Percentiles rank a stretch among this genome's conserved stretches.
These are phyloP conservation scores for Barnettozyma siamensis DNA, from an alignment of 805 yeast species.

Conservation along the genomic window DNA sequence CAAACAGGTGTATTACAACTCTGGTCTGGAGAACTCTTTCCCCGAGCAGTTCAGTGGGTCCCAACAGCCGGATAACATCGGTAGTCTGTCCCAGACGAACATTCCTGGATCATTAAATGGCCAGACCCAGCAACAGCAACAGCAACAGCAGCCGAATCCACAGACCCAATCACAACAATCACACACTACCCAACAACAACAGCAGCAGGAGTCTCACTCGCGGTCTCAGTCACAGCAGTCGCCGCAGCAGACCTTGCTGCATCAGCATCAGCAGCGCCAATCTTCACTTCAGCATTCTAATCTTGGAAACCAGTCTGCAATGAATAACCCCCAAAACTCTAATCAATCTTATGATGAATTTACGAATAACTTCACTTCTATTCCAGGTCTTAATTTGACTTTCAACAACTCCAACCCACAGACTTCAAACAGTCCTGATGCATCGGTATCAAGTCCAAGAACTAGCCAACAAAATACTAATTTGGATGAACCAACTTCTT, in stretches of 20 bases:
- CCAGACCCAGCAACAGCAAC: neutral
- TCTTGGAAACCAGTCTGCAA: neutral
- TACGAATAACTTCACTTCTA: slow-evolving; percentile 18
- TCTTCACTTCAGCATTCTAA: too few relatives aligned
- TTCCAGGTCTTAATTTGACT: slow-evolving; percentile 16
- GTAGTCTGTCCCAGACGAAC: too few relatives aligned
- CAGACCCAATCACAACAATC: neutral
- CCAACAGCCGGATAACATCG: slow-evolving; percentile 1
- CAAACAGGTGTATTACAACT: slow-evolving; percentile 17
- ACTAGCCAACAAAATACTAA: neutral
- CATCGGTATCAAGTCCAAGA: neutral
- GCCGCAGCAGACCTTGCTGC: slow-evolving; percentile 2
- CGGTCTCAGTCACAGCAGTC: slow-evolving; percentile 1
- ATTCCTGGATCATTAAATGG: too few relatives aligned
- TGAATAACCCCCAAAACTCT: slow-evolving; percentile 2
- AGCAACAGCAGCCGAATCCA: neutral
- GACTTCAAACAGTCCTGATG: slow-evolving; percentile 1
- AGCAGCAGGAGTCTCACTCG: slow-evolving; percentile 1
- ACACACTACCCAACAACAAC: slow-evolving; percentile 1
- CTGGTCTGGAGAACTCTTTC: slow-evolving; percentile 17
- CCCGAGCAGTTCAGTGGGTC: slow-evolving; percentile 12
- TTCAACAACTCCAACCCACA: slow-evolving; percentile 7
- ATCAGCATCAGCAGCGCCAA: too few relatives aligned
- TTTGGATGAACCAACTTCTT: slow-evolving; percentile 8
- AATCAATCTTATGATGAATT: slow-evolving; percentile 12